Conservation (phyloP, 2,329 filamentous ascomycete species). For the Tolypocladium album region DNA sequence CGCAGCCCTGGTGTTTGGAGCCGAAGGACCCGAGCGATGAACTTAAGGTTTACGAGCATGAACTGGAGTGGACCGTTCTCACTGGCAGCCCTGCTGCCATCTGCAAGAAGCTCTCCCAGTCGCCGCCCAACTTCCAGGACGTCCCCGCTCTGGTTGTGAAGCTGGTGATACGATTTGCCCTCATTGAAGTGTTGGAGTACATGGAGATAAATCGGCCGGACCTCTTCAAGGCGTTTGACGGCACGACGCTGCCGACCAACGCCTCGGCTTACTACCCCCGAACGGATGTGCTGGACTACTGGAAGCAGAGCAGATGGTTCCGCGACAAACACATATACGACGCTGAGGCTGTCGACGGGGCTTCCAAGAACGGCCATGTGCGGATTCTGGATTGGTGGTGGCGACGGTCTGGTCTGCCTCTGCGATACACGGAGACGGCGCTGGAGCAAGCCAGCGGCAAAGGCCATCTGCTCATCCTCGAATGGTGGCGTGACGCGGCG, state of each 20-base stretch:
- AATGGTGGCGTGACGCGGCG: conserved; percentile 81
- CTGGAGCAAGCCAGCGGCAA: conserved; percentile 80
- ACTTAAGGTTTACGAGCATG: conserved; percentile 61
- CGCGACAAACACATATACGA: conserved; percentile 73
- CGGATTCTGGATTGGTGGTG: conserved; percentile 90
- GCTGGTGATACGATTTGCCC: conserved; percentile 83
- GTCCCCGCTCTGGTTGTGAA: conserved; percentile 76
- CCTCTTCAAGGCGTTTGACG: conserved; percentile 79
- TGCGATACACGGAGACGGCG: conserved; percentile 79
- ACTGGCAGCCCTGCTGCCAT: conserved; percentile 60
- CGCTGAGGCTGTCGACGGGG: conserved; percentile 74
- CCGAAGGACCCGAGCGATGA: conserved; percentile 52
- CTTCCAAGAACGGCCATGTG: conserved; percentile 75
- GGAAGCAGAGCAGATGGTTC: conserved; percentile 74
- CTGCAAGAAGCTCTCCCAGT: conserved; percentile 60
- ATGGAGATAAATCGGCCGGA: conserved; percentile 52
- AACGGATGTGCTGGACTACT: conserved; percentile 80
- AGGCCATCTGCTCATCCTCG: conserved; percentile 74
- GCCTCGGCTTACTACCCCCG: conserved; percentile 80
- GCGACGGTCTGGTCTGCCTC: conserved; percentile 59
- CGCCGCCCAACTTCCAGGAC: conserved; percentile 57
- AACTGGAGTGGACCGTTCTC: conserved; percentile 78
- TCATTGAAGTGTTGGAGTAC: conserved; percentile 66
- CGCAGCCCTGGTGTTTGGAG: conserved; percentile 54
- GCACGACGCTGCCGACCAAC: conserved; percentile 76